Evolutionary conservation across 2,329 filamentous ascomycete genomes (phyloP), one percentile per base, ranked within the genome.

Genomic region (Periconia sp.): DNA sequence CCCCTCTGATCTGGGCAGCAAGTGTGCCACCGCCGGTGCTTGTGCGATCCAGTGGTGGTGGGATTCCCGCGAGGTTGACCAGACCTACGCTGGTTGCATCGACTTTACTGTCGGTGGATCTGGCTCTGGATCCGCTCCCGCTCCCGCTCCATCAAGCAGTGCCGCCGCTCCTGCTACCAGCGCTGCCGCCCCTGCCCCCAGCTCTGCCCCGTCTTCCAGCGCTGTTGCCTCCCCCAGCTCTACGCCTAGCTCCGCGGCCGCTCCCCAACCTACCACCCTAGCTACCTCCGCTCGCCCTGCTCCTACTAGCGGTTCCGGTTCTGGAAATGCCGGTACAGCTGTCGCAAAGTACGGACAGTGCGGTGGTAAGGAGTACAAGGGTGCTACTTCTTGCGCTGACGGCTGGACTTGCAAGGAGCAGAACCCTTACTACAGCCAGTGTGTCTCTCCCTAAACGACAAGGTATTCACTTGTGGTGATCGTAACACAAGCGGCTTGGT

Each of bases 41-140:
- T 81, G 81, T 63, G 81, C 82, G 3, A 76, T 87, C 44, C 84
- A 87, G 70, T 86, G 84, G 83, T 85, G 77, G 70, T 87, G 84
- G 84, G 77, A 84, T 55, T 82, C 83, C 15, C 62, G 72, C 14
- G 74, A 73, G 50, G 79, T 83, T 56, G 63, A 81, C 53, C 85
- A 87, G 77, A 86, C 84, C 11, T 87, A 87, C 65, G 81, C 85
- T 74, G 79, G 79, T 47, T 87, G 85, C 71, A 74, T 86, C 48
- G 85, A 87, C 64, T 86, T 88, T 65, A 77, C 70, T 41, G 70
- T 79, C 53, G 67, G 68, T 46, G 73, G 68, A 42, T 63, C 64
- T 56, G 66, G 68, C 49, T 66, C 66, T 17, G 61, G 61, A 45
- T 51, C 59, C 11, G 47, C 57, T 33, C 48, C 59, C 35, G 48